A percentile compares a stretch with the other conserved stretches of the same genome.
These are phyloP conservation scores for Aspergillus pseudoviridinutans DNA, from an alignment of 2,329 filamentous ascomycete species.

Conservation along the genomic window DNA sequence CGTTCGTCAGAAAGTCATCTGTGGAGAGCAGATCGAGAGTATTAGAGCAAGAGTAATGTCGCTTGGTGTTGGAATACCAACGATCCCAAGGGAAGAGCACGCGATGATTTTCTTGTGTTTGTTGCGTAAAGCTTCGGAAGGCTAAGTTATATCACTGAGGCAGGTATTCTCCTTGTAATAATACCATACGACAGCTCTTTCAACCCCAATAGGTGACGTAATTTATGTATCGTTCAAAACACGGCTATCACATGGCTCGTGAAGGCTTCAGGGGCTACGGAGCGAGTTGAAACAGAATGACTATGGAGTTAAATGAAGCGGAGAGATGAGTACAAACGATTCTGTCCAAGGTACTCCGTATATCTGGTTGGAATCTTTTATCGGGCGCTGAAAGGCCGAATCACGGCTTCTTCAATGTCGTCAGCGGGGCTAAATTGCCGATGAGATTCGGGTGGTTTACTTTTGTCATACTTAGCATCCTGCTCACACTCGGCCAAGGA, in stretches of 20 bases:
- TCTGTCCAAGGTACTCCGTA: background rate
- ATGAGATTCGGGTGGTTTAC: background rate
- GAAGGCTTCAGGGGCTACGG: background rate
- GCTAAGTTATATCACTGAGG: background rate
- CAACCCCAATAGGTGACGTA: background rate
- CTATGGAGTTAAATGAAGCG: background rate
- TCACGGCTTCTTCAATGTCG: background rate
- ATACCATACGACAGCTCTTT: background rate
- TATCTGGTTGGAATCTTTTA: background rate
- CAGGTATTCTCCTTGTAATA: background rate
- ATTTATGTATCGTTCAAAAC: slow-evolving; percentile 1
- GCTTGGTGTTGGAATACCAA: background rate
- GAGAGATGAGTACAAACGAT: too few relatives aligned
- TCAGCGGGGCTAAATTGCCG: background rate
- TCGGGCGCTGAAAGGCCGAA: background rate
- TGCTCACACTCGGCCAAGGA: too few relatives aligned
- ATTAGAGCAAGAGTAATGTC: background rate
- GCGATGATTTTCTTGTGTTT: background rate
- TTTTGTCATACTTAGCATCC: background rate
- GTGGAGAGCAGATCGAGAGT: background rate
- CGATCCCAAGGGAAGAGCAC: background rate
- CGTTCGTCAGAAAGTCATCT: background rate
- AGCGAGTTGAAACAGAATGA: background rate
- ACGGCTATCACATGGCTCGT: background rate
- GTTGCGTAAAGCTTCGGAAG: background rate